phyloP scores from a whole-genome alignment of 2,329 filamentous ascomycete genomes.

The Colletotrichum simmondsii region DNA sequence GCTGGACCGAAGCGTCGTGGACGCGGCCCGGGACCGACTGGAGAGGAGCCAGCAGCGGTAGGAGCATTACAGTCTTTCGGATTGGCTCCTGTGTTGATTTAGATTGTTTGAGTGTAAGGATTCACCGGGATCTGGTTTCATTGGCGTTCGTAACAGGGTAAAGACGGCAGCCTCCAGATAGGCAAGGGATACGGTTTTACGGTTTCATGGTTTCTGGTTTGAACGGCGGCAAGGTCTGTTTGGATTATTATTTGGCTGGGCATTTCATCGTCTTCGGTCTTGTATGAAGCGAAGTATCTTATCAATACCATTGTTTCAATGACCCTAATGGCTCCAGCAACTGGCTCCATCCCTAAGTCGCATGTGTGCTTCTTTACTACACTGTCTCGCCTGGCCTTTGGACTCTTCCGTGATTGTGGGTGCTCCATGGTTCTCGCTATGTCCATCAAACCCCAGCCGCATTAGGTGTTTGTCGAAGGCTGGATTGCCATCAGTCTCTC shows the following conservation, averaged over 20 bases:
- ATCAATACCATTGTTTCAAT: background rate
- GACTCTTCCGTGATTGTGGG: too few species aligned
- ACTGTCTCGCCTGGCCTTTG: too few species aligned
- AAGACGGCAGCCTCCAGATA: background rate
- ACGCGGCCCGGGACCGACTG: slow-evolving; percentile 40
- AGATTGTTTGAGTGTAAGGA: background rate
- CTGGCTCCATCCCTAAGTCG: too few species aligned
- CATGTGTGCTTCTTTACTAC: too few species aligned
- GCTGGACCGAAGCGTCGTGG: slow-evolving; percentile 43
- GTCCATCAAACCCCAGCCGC: too few species aligned
- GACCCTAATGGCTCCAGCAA: background rate
- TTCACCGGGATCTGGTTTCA: background rate
- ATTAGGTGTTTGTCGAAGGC: too few species aligned
- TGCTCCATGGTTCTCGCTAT: too few species aligned
- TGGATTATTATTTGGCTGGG: background rate
- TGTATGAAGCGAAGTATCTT: background rate
- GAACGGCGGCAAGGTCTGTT: background rate
- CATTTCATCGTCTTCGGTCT: background rate
- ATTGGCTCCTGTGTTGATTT: background rate
- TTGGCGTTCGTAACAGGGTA: background rate
- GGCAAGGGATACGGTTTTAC: background rate
- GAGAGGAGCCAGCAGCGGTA: slow-evolving; percentile 32
- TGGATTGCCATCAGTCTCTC: too few species aligned
- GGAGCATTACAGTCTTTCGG: background rate
- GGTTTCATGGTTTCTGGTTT: background rate